Evolutionary conservation across 352 stramenopile genomes (phyloP).

Genomic region (Globisporangium alternatum): DNA sequence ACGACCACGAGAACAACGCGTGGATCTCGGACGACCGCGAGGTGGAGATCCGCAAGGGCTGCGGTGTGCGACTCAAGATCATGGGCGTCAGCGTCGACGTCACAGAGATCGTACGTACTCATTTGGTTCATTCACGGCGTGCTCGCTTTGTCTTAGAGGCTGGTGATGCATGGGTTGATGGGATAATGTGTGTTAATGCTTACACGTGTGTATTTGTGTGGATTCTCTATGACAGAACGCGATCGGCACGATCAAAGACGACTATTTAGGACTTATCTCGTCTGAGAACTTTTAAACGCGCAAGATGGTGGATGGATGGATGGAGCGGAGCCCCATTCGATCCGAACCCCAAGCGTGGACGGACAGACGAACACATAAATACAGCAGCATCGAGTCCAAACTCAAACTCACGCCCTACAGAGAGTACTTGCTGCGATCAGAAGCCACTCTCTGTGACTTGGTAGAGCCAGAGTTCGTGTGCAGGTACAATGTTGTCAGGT

Average conservation of each 20-base stretch:
- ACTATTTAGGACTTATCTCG: slow-evolving; percentile 97
- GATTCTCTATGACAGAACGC: slow-evolving; percentile 70
- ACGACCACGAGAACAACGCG: slow-evolving; percentile 95
- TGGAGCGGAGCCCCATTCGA: too few relatives aligned
- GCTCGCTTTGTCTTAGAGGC: too few relatives aligned
- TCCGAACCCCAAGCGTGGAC: too few relatives aligned
- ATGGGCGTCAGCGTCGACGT: slow-evolving; percentile 97
- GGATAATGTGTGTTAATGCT: slow-evolving; percentile 9
- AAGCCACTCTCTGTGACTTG: too few relatives aligned
- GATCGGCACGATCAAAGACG: slow-evolving; percentile 98
- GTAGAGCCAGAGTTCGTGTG: too few relatives aligned
- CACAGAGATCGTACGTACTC: slow-evolving; percentile 87
- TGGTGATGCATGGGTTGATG: too few relatives aligned
- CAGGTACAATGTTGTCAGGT: too few relatives aligned
- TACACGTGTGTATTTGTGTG: slow-evolving; percentile 4
- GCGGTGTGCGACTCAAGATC: slow-evolving; percentile 95
- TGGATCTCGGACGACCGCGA: slow-evolving; percentile 98
- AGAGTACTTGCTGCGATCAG: too few relatives aligned
- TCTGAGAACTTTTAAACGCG: slow-evolving; percentile 66
- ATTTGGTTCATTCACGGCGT: background rate
- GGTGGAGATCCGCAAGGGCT: slow-evolving; percentile 95
- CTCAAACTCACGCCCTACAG: too few relatives aligned
- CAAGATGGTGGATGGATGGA: background rate
- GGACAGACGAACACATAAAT: too few relatives aligned
- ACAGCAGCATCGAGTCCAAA: too few relatives aligned